These are phyloP conservation scores for Chalaropsis ovoidea DNA, from an alignment of 2,329 filamentous ascomycete genomes.

Conservation along the genomic window DNA sequence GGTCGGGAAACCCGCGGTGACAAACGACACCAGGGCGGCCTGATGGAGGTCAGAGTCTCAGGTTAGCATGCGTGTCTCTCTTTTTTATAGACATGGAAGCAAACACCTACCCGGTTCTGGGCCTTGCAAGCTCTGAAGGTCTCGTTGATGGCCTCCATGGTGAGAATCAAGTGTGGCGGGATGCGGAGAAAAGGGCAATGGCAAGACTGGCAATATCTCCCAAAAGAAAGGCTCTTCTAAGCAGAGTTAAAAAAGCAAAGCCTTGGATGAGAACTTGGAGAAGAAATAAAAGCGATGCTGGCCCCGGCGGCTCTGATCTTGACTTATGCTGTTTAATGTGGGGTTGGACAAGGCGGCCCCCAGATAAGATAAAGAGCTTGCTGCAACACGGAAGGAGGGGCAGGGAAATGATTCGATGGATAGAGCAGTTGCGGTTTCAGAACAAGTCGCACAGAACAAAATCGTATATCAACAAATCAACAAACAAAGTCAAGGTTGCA, in stretches of 20 bases:
- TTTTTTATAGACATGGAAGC: background rate
- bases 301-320: background rate
- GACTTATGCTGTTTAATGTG: background rate
- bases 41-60: slow-evolving; percentile 33
- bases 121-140: slow-evolving; percentile 53
- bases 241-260: background rate
- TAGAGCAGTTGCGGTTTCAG: slow-evolving; percentile 3
- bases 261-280: background rate
- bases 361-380: slow-evolving; percentile 18
- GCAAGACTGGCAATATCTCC: background rate
- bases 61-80: background rate
- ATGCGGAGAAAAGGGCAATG: background rate
- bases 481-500: background rate
- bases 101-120: slow-evolving; percentile 43
- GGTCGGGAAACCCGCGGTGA: slow-evolving; percentile 85
- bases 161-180: slow-evolving; percentile 27
- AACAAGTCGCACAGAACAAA: background rate
- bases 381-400: background rate
- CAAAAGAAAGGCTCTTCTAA: slow-evolving; percentile 2
- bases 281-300: background rate
- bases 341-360: slow-evolving; percentile 2
- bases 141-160: slow-evolving; percentile 49
- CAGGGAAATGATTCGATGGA: background rate
- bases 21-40: slow-evolving; percentile 86
- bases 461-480: background rate